Percentiles rank a stretch among this genome's conserved stretches.
phyloP scores from a whole-genome alignment of 768 basidiomycete species.

The Calvatia gigantea region DNA sequence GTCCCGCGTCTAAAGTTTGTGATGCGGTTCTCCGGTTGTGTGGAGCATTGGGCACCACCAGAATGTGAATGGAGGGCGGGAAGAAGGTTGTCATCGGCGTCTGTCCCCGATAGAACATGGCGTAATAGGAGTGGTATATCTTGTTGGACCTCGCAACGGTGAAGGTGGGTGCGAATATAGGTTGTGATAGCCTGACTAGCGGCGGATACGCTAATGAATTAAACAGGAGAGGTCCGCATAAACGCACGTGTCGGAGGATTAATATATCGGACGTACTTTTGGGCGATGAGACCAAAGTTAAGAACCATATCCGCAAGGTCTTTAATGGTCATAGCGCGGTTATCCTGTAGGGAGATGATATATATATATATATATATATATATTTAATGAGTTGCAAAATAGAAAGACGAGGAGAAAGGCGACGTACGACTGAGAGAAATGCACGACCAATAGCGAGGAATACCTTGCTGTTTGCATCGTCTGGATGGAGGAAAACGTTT shows the following conservation, averaged over 20 bases:
- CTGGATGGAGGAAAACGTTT: slow-evolving; percentile 65
- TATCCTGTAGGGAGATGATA: slow-evolving; percentile 46
- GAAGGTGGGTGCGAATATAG: slow-evolving; percentile 72
- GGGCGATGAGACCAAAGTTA: slow-evolving; percentile 63
- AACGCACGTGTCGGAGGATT: slow-evolving; percentile 6
- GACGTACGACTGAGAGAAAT: slow-evolving; percentile 68
- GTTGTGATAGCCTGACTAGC: slow-evolving; percentile 81
- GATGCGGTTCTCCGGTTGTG: slow-evolving; percentile 38
- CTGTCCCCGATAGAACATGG: slow-evolving; percentile 69
- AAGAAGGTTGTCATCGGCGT: slow-evolving; percentile 69
- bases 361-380: too few relatives aligned
- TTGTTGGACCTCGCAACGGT: slow-evolving; percentile 67
- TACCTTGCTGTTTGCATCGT: slow-evolving; percentile 70
- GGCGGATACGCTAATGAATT: slow-evolving; percentile 56
- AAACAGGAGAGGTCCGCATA: slow-evolving; percentile 6
- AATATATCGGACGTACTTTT: slow-evolving; percentile 50
- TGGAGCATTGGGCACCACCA: slow-evolving; percentile 57
- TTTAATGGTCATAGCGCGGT: slow-evolving; percentile 84
- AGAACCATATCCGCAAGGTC: slow-evolving; percentile 74
- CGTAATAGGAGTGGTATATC: slow-evolving; percentile 73
- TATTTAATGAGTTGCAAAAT: slow-evolving; percentile 17
- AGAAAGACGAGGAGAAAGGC: slow-evolving; percentile 11
- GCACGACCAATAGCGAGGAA: slow-evolving; percentile 71
- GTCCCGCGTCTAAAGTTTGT: slow-evolving; percentile 80
- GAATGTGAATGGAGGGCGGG: slow-evolving; percentile 66